A percentile compares a stretch with the other conserved stretches of the same genome.
phyloP scores from a whole-genome alignment of 164 flowering plant species.

The Vitis amurensis region DNA sequence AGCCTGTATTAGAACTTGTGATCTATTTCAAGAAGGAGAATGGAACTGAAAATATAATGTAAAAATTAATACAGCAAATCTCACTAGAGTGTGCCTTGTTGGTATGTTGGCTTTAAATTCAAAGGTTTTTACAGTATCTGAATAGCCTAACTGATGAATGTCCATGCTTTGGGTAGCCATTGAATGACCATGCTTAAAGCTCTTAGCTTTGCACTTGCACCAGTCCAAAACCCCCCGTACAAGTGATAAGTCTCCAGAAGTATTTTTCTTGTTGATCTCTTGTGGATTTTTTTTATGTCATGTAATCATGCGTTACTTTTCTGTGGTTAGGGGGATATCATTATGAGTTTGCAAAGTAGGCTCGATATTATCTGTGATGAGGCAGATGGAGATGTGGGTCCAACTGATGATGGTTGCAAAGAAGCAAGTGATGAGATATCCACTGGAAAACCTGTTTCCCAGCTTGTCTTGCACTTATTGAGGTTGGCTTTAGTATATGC shows the following conservation, averaged over 20 bases:
- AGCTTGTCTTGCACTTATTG: slow-evolving; percentile 37
- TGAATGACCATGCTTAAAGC: no score
- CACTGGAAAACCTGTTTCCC: slow-evolving; percentile 35
- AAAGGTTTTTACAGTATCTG: no score
- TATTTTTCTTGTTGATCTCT: not conserved
- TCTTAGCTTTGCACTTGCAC: no score
- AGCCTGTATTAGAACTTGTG: no score
- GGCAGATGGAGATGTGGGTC: slow-evolving; percentile 43
- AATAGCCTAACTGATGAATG: no score
- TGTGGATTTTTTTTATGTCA: not conserved
- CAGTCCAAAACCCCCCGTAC: no score
- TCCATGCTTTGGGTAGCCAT: no score
- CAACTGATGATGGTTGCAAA: slow-evolving; percentile 24
- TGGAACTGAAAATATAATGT: no score
- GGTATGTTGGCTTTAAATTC: no score
- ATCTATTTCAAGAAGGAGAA: no score
- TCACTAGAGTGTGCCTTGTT: no score
- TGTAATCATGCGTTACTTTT: slow-evolving; percentile 5
- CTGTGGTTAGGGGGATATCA: slow-evolving; percentile 66
- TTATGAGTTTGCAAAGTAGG: slow-evolving; percentile 73
- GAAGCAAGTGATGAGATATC: slow-evolving; percentile 32
- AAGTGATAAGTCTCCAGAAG: not conserved
- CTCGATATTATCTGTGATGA: slow-evolving; percentile 80
- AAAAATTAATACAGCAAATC: no score
- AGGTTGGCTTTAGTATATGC: slow-evolving; percentile 35